Conservation (phyloP, 306 rosid genomes). For the Dalbergia cochinchinensis region DNA sequence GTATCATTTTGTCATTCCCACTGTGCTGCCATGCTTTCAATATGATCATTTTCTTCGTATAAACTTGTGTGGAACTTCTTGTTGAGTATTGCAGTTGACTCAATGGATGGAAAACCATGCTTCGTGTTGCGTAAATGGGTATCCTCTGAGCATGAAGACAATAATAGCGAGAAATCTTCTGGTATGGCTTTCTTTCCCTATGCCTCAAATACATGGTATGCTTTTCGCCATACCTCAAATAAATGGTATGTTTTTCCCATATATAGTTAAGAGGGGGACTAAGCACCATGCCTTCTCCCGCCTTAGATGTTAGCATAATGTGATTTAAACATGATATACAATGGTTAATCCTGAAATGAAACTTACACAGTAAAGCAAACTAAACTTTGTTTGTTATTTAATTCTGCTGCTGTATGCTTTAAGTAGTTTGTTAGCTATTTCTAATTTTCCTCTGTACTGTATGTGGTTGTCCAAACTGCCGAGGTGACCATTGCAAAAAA, state of each 20-base stretch:
- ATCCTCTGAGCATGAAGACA: slow-evolving; percentile 59
- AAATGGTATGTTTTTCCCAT: slow-evolving; percentile 5
- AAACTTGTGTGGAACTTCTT: slow-evolving; percentile 18
- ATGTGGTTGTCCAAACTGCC: slow-evolving; percentile 17
- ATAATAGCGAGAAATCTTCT: slow-evolving; percentile 42
- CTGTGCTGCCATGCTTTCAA: slow-evolving; percentile 27
- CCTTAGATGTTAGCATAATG: background rate
- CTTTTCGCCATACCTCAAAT: slow-evolving; percentile 4
- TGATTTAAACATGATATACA: background rate
- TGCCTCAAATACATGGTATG: slow-evolving; percentile 18
- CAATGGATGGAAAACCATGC: slow-evolving; percentile 46
- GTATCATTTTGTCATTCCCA: slow-evolving; percentile 15
- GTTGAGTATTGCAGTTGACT: slow-evolving; percentile 43
- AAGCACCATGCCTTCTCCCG: background rate
- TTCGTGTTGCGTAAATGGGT: slow-evolving; percentile 76
- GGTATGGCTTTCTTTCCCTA: slow-evolving; percentile 43
- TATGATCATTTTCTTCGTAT: slow-evolving; percentile 7
- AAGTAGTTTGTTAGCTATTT: slow-evolving; percentile 11
- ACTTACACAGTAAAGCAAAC: background rate
- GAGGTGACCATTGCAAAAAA: slow-evolving; percentile 38
- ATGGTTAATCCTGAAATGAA: slow-evolving; percentile 1
- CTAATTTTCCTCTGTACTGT: slow-evolving; percentile 24
- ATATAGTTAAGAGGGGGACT: background rate
- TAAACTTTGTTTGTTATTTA: slow-evolving; percentile 6
- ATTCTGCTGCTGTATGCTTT: slow-evolving; percentile 28